Evolutionary conservation across 805 yeast species (phyloP), one percentile per base, ranked within the genome.

Genomic region (Candida multigemmis): DNA sequence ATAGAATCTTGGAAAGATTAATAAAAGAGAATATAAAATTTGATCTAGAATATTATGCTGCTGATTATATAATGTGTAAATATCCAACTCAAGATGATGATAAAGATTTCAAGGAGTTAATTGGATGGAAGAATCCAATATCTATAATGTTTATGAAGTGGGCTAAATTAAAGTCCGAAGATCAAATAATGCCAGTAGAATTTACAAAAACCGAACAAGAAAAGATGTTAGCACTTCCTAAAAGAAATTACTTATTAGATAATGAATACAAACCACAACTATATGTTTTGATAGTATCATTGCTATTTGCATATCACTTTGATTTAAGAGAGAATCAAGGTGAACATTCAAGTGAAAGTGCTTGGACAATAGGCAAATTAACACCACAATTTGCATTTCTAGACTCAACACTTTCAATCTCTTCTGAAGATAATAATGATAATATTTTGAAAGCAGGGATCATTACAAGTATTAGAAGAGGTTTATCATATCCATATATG

Each of bases 301-400:
- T 87, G 1, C 38, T 91, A 12, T 91, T 81, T 51, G 74, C 80
- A 1, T 81, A 74, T 40, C 68, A 71, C 28, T 86, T 77, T 46
- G 96, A 91, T 36, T 52, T 68, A 26, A 58, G 96, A 19, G 79
- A 80, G 28, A 84, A 78, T 19, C 74, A 71, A 42, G 78, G 77
- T 8, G 77, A 71, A 12, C 71, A 74, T 27, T 84, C 74, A 11
- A 74, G 82, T 4, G 98, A 91, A 50, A 80, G 94, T 31, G 84
- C 93, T 0, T 91, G 98, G 98, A 77, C 89, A 0, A 68, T 91
- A 4, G 98, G 98, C 2, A 86, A 80, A 39, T 41, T 91, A 13
- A 58, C 76, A 0, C 95, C 97, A 1, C 91, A 84, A 41, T 52
- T 89, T 20, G 49, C 86, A 6, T 74, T 66, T 37, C 54, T 91